Percentiles rank a stretch among this genome's conserved stretches.
Evolutionary conservation across 2,329 filamentous ascomycete genomes (phyloP).

Genomic region (Colletotrichum eleusines): DNA sequence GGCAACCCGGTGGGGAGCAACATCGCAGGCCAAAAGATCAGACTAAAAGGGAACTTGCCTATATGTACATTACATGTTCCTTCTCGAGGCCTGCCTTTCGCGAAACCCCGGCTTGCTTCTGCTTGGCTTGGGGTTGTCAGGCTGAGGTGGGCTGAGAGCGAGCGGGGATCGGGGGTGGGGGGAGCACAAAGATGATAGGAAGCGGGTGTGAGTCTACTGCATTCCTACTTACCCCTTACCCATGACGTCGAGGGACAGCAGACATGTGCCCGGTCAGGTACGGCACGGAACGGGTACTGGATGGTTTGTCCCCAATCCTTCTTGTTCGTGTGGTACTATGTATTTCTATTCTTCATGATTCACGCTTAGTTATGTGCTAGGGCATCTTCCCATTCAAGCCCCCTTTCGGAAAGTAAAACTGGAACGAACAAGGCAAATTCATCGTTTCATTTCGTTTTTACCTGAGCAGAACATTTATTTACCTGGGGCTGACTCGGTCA

Average conservation of each 20-base stretch:
- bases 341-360: not conserved
- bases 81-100: slow-evolving; percentile 14
- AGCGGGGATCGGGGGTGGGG: not conserved
- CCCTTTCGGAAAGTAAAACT: not conserved
- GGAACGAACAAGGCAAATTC: not conserved
- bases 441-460: not conserved
- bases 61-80: slow-evolving; percentile 1
- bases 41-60: slow-evolving; percentile 6
- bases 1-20: slow-evolving; percentile 1
- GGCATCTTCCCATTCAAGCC: not conserved
- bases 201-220: slow-evolving; percentile 1
- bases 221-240: not conserved
- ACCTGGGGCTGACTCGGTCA: slow-evolving; percentile 25
- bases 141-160: not conserved
- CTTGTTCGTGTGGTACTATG: not conserved
- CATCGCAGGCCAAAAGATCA: slow-evolving; percentile 24
- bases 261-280: slow-evolving; percentile 12
- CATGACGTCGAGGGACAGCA: slow-evolving; percentile 4
- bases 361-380: not conserved
- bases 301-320: not conserved
- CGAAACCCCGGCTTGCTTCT: slow-evolving; percentile 27
- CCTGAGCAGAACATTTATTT: slow-evolving; percentile 12
- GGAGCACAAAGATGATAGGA: not conserved
- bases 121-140: not conserved
- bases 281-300: slow-evolving; percentile 16